Evolutionary conservation across 1,284 basidiomycete genomes (phyloP), one percentile per base, ranked within the genome.

Genomic region (Ustilago trichophora): DNA sequence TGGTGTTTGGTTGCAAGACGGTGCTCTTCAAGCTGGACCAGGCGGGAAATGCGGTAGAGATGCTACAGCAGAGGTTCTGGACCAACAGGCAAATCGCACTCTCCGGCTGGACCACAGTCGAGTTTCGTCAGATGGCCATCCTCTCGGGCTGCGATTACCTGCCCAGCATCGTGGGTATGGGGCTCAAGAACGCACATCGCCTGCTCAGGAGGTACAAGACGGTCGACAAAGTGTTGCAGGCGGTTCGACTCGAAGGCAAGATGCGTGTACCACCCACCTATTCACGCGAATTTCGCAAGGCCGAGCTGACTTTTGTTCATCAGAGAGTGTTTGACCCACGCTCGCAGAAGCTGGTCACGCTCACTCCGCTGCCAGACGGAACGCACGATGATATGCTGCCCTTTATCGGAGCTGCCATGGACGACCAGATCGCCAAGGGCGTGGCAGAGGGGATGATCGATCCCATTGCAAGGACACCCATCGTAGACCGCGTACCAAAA

Each of bases 41-140:
- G 16, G 70, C 77, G 11, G 89, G 87, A 26, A 88, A 89, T 26
- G 90, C 94, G 72, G 86, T 90, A 13, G 88, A 87, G 63, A 91
- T 98, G 76, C 87, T 87, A n/a, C 88, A 91, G 26, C 84, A 86
- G 24, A 87, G 91, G 69, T 90, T 98, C 74, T 88, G 88, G 15
- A 85, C 86, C 21, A 87, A 93, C 43, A 85, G 85, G 13, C 88
- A 88, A 31, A 87, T 93, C 69, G 90, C 91, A 11, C 87, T 98
- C 59, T 83, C 88, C 34, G 91, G 91, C 15, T 98, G 95, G 94
- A 88, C 90, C 11, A 90, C 93, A 74, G 84, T 85, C 6, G 90
- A 96, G 81, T 97, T 98, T 80, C 87, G 96, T 21, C 86, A 90
- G 31, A 97, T 97, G 93, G 91, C 94, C 19, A 98, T 99, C 80